Percentiles rank a stretch among this genome's conserved stretches.
Conservation (phyloP, 331 rosid species). For the Pyracantha coccinea region DNA sequence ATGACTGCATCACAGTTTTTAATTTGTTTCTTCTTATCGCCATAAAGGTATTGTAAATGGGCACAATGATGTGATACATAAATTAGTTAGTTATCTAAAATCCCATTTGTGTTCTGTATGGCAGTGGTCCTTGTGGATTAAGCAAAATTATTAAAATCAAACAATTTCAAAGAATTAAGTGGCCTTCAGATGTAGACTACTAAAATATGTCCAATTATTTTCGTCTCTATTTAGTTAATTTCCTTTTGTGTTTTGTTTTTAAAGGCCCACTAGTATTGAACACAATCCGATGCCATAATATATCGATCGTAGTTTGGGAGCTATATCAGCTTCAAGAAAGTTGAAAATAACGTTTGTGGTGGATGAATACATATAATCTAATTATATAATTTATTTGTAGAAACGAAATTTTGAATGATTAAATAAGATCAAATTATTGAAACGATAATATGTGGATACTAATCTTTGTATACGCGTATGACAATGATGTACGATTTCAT, state of each 20-base stretch:
- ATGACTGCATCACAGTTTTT: not conserved
- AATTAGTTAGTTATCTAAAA: not conserved
- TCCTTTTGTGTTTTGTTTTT: too few relatives aligned
- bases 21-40: not conserved
- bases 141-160: not conserved
- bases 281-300: not conserved
- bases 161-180: not conserved
- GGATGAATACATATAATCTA: not conserved
- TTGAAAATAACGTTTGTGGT: slow-evolving; percentile 16
- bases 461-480: not conserved
- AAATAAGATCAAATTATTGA: not conserved
- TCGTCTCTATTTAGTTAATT: not conserved
- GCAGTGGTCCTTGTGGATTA: not conserved
- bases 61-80: not conserved
- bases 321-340: not conserved
- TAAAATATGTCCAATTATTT: not conserved
- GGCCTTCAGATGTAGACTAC: not conserved
- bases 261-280: not conserved
- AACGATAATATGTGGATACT: not conserved
- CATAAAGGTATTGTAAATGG: not conserved
- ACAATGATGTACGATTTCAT: not conserved
- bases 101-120: not conserved
- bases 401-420: slow-evolving; percentile 2
- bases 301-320: slow-evolving; percentile 6
- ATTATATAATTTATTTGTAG: not conserved